Conservation (phyloP, 2,329 filamentous ascomycete genomes). For the Penicillium sp. region DNA sequence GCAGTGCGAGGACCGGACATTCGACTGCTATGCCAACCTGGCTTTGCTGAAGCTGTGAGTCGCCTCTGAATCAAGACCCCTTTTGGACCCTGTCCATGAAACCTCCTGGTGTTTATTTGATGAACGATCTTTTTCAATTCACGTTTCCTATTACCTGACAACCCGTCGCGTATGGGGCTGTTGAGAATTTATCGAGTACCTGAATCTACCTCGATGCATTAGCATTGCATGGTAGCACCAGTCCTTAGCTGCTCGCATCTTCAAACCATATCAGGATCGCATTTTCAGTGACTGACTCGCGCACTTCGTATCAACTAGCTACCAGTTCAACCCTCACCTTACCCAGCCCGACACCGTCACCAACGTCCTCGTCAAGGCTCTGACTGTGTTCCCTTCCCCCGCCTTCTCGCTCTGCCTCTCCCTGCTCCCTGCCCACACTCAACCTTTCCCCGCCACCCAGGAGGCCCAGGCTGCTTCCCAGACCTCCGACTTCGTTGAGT, state of each 20-base stretch:
- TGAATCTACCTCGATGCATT: slow-evolving; percentile 45
- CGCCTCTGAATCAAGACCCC: slow-evolving; percentile 8
- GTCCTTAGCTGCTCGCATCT: slow-evolving; percentile 1
- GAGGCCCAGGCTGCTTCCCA: slow-evolving; percentile 42
- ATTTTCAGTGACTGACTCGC: slow-evolving; percentile 9
- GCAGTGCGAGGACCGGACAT: slow-evolving; percentile 93
- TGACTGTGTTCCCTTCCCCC: slow-evolving; percentile 94
- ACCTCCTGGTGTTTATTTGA: slow-evolving; percentile 53
- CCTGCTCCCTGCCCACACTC: slow-evolving; percentile 82
- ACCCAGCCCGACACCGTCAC: slow-evolving; percentile 96
- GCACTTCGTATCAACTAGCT: slow-evolving; percentile 56
- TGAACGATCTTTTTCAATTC: slow-evolving; percentile 63
- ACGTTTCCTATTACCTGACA: slow-evolving; percentile 99
- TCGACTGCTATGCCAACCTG: slow-evolving; percentile 95
- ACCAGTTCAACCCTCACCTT: slow-evolving; percentile 99
- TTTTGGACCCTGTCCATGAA: not conserved
- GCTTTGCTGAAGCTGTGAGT: slow-evolving; percentile 92
- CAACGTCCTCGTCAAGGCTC: slow-evolving; percentile 97
- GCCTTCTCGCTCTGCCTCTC: slow-evolving; percentile 94
- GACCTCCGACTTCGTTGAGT: slow-evolving; percentile 69
- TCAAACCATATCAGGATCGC: not conserved
- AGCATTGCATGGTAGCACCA: slow-evolving; percentile 11
- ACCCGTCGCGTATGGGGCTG: slow-evolving; percentile 49
- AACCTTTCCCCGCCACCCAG: slow-evolving; percentile 59
- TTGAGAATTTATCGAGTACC: slow-evolving; percentile 75